Evolutionary conservation across 2,329 filamentous ascomycete genomes (phyloP), one percentile per base, ranked within the genome.

Genomic region (Cryphonectria radicalis): DNA sequence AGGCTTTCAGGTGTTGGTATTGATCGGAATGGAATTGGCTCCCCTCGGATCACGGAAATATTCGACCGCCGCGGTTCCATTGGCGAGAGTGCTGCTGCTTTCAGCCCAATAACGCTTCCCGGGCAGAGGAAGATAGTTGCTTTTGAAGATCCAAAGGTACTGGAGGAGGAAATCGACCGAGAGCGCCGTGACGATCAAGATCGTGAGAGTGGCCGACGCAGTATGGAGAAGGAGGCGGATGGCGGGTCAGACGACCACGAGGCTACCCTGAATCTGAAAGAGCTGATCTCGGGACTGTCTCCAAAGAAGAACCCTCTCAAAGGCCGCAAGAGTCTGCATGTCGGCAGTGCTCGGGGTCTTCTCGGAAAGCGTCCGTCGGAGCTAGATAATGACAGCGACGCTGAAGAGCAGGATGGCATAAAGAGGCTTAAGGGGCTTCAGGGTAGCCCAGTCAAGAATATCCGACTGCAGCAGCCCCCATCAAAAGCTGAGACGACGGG

Each of bases 251-350:
- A 87, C 50, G 88, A 90, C 46, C 87, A 84, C 63, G 91, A 93
- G 74, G 84, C 84, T 3, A 92, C 91, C 0, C 80, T 90, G 50
- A 93, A 89, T 73, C 81, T 95, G 60, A 92, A 89, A 73, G 91
- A 93, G 74, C 91, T 94, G 88, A 95, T 95, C 72, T 87, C 92
- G 73, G 92, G 89, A 70, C 84, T 95, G 73, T 94, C 92, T 35
- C 93, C 93, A 0, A 93, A 92, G 80, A 93, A 93, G 79, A 90
- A 88, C 68, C 80, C 82, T 7, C 75, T 92, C 8, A 89, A 86
- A 70, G 89, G 89, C 19, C 89, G 92, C 57, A 95, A 95, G 81
- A 95, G 92, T 77, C 84, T 95, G 66, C 90, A 92, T 74, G 89
- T 93, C 28, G 92, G 92, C 57, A 92, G 91, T 75, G 92, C 92